Evolutionary conservation across 2,329 filamentous ascomycete genomes (phyloP).

Genomic region (Drechslerella coelobrocha): DNA sequence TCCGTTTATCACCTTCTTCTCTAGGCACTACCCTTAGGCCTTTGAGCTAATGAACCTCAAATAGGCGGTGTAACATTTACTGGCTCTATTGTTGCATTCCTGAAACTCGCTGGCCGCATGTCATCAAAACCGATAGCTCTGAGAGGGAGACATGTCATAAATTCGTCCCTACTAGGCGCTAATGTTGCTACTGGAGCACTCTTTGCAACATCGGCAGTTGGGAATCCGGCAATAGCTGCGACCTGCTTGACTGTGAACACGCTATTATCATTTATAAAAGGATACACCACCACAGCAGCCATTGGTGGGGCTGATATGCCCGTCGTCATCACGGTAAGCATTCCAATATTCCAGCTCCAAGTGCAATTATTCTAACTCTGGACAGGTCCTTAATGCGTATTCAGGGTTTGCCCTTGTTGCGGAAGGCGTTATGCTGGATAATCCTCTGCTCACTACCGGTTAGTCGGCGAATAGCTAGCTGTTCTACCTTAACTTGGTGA

Average conservation of each 20-base stretch:
- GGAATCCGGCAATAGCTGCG: constrained; percentile 76
- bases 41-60: not conserved
- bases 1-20: constrained; percentile 52
- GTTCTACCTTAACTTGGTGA: not conserved
- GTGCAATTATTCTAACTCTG: constrained; percentile 71
- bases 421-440: constrained; percentile 90
- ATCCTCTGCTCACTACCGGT: constrained; percentile 76
- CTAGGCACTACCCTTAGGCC: not conserved
- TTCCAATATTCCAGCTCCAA: constrained; percentile 24
- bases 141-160: constrained; percentile 77
- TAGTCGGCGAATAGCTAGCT: not conserved
- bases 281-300: constrained; percentile 83
- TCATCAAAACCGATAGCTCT: constrained; percentile 76
- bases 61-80: constrained; percentile 83
- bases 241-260: constrained; percentile 78
- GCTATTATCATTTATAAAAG: constrained; percentile 79
- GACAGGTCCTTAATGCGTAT: constrained; percentile 85
- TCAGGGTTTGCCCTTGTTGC: constrained; percentile 89
- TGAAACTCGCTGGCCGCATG: constrained; percentile 84
- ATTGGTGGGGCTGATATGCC: constrained; percentile 95
- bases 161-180: constrained; percentile 73
- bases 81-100: constrained; percentile 84
- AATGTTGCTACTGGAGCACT: constrained; percentile 81
- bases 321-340: constrained; percentile 52
- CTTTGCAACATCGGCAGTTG: constrained; percentile 83